Evolutionary conservation across 2,329 filamentous ascomycete species (phyloP), one percentile per base, ranked within the genome.

Genomic region (Paraphoma sp.): DNA sequence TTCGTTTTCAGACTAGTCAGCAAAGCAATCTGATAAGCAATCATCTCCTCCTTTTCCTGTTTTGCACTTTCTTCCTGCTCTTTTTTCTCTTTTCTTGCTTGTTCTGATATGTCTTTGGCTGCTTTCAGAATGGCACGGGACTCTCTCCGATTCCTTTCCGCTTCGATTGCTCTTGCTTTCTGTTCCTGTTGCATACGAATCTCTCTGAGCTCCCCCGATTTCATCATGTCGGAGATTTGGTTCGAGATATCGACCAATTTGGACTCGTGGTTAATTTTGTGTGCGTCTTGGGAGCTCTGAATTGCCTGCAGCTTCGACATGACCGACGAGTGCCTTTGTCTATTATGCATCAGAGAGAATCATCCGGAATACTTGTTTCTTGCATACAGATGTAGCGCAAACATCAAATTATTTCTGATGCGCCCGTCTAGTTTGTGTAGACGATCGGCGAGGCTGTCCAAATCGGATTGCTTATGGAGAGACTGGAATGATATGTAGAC

Each of bases 1-100:
- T 65, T 65, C 0, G 46, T 55, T 6, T 48, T 57, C 2, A 65
- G 42, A 9, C 51, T 54, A 0, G 41, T 17, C 9, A 65, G 48
- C n/a, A 49, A 43, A 16, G 51, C 48, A 14, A 5, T 29, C 12
- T 46, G 44, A 6, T 2, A 11, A 6, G 44, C 9, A 16, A 46
- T 31, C 23, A 16, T 23, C 31, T 31, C 28, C 4, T 31, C 44
- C 8, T 14, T 14, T n/a, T 46, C 16, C 12, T 31, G 4, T 23
- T 23, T 23, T 2, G 23, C 23, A 5, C 23, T 2, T 23, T 2
- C 2, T 23, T 23, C 23, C 23, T 23, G 2, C 5, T 23, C 23
- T 23, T 5, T 23, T 5, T 5, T 23, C 5, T 23, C 23, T 3
- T 23, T 23, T 23, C 5, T 23, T 5, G 23, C 23, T 23, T 23